Percentiles rank a stretch among this genome's conserved stretches.
Evolutionary conservation across 2,329 filamentous ascomycete species (phyloP).

Genomic region (Epichloe typhina): DNA sequence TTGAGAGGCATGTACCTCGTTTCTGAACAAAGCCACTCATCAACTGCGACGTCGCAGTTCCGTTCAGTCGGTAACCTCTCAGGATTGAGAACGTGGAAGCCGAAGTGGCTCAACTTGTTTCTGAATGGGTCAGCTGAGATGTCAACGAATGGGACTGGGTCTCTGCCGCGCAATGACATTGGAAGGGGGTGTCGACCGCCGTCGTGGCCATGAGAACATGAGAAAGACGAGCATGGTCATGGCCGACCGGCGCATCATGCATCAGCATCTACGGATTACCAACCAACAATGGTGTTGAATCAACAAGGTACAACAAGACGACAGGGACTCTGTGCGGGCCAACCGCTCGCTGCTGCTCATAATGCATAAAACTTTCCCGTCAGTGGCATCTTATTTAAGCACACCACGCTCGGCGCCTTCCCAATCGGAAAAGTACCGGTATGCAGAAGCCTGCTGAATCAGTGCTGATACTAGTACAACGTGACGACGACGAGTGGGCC

Average conservation of each 20-base stretch:
- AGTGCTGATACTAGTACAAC: background rate
- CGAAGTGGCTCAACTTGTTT: background rate
- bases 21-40: background rate
- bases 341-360: too few species aligned
- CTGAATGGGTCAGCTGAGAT: background rate
- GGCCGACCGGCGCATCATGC: background rate
- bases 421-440: conserved; percentile 3
- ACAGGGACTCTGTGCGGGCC: too few species aligned
- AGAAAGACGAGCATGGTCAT: background rate
- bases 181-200: background rate
- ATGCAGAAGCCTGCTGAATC: background rate
- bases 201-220: background rate
- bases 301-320: background rate
- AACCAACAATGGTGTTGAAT: background rate
- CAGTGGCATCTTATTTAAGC: too few species aligned
- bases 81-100: background rate
- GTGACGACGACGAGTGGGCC: background rate
- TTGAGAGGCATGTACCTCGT: background rate
- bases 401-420: conserved; percentile 5
- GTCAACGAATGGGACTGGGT: background rate
- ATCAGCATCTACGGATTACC: background rate
- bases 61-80: conserved; percentile 7
- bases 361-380: too few species aligned
- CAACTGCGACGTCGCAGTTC: conserved; percentile 3
- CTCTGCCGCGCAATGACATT: background rate